Evolutionary conservation across 164 flowering plant genomes (phyloP).

Genomic region (Malania oleifera): DNA sequence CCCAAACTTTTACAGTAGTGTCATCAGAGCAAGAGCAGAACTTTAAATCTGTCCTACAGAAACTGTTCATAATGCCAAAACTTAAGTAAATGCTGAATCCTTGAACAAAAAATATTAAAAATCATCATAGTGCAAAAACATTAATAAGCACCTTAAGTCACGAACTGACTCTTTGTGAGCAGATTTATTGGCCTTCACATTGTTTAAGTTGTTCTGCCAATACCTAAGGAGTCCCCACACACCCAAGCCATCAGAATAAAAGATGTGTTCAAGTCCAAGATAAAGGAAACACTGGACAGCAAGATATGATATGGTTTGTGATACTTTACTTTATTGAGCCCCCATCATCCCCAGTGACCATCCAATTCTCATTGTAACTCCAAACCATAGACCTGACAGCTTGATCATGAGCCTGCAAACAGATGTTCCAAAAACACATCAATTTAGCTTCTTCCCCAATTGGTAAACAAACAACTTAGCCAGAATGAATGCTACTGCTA

Average conservation of each 20-base stretch:
- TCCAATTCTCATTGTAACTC: constrained; percentile 99
- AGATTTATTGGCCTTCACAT: constrained; percentile 93
- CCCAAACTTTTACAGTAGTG: constrained; percentile 98
- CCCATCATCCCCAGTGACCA: constrained; percentile 99
- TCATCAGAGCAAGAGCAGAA: constrained; percentile 99
- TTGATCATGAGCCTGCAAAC: constrained; percentile 92
- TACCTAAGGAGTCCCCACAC: constrained; percentile 47
- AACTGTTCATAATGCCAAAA: constrained; percentile 46
- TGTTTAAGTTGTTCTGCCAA: constrained; percentile 98
- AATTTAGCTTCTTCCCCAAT: constrained; percentile 1
- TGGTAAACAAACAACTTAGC: background rate
- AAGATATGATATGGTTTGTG: background rate
- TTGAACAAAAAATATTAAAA: too few relatives aligned
- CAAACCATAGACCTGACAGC: constrained; percentile 98
- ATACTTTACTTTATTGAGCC: constrained; percentile 81
- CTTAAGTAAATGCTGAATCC: background rate
- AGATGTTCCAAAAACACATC: background rate
- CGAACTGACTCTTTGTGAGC: constrained; percentile 98
- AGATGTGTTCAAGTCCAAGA: background rate
- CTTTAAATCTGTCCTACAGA: constrained; percentile 92
- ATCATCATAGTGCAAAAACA: background rate
- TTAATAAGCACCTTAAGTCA: constrained; percentile 63
- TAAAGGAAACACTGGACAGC: constrained; percentile 1
- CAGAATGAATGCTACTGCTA: constrained; percentile 2
- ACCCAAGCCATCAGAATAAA: background rate